Evolutionary conservation across 1,284 basidiomycete species (phyloP), one percentile per base, ranked within the genome.

Genomic region (Ceratobasidium sp.): DNA sequence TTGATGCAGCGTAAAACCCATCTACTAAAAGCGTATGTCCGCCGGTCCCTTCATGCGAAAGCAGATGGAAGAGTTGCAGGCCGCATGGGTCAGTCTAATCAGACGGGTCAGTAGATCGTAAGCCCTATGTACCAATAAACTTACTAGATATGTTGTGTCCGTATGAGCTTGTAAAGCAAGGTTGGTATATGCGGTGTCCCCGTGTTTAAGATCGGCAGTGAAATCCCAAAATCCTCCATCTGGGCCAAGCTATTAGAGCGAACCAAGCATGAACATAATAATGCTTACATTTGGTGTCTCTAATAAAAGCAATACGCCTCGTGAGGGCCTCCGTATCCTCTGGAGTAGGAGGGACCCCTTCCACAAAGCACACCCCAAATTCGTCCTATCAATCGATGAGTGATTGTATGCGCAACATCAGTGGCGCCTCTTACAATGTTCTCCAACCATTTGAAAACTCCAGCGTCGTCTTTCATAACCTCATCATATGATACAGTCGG

Each of bases 151-250:
- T 1, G 97, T 97, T 62, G 94, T 98, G 80, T 99, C 97, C 0
- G 97, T 99, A 81, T 99, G 97, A 0, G 95, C 96, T 8, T 90
- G 91, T 5, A 99, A 88, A 0, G 92, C 92, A 51, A 98, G 83
- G 24, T 92, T 94, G 8, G 96, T 97, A 83, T 99, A 99, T 54
- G 92, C 91, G 4, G 95, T 91, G 81, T 99, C 97, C 24, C 96
- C 96, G 80, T 94, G 96, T 14, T 92, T 90, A 24, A 98, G 87
- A 81, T 98, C 91, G 0, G 96, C 91, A 0, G 96, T 98, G 80
- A 99, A 98, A 80, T 98, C 95, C 97, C 97, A 99, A 83, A 99
- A 97, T 63, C 91, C 90, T 44, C 95, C 95, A 79, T 97, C 94
- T 96, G 29, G 33, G 31, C 11, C 14, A 15, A 36, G 33, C 9